Conservation (phyloP, 768 basidiomycete genomes). For the Tylopilus vinaceipallidus region DNA sequence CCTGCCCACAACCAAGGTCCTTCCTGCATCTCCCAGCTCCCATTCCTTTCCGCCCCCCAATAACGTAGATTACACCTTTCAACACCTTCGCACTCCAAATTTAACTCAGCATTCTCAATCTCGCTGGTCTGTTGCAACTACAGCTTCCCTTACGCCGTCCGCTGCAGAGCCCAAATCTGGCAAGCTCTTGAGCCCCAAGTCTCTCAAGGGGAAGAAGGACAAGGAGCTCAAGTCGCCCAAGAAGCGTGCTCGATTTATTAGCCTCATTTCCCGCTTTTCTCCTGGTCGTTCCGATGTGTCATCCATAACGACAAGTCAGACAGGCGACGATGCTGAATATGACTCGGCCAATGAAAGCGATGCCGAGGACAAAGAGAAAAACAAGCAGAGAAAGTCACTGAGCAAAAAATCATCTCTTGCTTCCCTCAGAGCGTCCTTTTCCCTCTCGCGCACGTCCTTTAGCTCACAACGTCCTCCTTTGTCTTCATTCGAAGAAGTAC, state of each 20-base stretch:
- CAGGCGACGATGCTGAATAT: conserved; percentile 12
- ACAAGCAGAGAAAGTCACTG: conserved; percentile 16
- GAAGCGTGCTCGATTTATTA: conserved; percentile 34
- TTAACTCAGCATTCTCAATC: conserved; percentile 14
- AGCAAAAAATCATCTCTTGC: conserved; percentile 32
- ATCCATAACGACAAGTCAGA: conserved; percentile 1
- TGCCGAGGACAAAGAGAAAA: conserved; percentile 15
- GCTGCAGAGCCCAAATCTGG: conserved; percentile 8
- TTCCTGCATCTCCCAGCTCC: conserved; percentile 9
- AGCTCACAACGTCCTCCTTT: conserved; percentile 25
- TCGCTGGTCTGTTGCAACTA: conserved; percentile 32
- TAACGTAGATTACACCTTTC: background rate
- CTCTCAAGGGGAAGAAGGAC: conserved; percentile 18
- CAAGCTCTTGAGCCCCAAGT: conserved; percentile 7
- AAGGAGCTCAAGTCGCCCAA: conserved; percentile 26
- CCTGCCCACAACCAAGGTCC: conserved; percentile 3
- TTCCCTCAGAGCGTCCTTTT: conserved; percentile 31
- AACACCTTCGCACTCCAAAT: conserved; percentile 6
- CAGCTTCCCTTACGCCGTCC: conserved; percentile 27
- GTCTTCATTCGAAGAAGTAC: conserved; percentile 21
- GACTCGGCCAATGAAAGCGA: conserved; percentile 27
- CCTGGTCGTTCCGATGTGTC: conserved; percentile 27
- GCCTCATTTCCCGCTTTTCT: conserved; percentile 31
- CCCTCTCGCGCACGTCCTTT: conserved; percentile 29
- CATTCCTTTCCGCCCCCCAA: background rate